Evolutionary conservation across 192 early-diverging fungal genomes (phyloP).

Genomic region (Coemansia sp.): DNA sequence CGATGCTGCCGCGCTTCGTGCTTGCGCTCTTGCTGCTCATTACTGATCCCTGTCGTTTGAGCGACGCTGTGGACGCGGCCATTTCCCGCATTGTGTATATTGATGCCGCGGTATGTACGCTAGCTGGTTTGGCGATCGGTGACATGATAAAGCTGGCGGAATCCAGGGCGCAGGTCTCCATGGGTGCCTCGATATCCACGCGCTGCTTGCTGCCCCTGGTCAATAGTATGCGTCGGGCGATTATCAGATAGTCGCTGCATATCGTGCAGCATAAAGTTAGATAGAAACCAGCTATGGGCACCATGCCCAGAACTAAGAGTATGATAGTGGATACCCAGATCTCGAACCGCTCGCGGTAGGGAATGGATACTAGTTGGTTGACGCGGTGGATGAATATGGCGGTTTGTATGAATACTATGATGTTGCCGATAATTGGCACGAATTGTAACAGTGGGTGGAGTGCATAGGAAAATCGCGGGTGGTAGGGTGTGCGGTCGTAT

Average conservation of each 20-base stretch:
- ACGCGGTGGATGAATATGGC: slow-evolving; percentile 23
- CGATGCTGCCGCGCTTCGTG: slow-evolving; percentile 1
- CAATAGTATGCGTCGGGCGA: slow-evolving; percentile 14
- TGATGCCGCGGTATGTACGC: slow-evolving; percentile 3
- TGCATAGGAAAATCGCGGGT: slow-evolving; percentile 20
- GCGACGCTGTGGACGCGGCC: not conserved
- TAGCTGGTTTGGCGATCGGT: slow-evolving; percentile 8
- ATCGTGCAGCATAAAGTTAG: slow-evolving; percentile 40
- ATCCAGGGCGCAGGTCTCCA: not conserved
- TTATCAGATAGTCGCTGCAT: slow-evolving; percentile 40
- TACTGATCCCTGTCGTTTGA: slow-evolving; percentile 6
- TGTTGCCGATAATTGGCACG: slow-evolving; percentile 43
- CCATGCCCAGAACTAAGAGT: slow-evolving; percentile 46
- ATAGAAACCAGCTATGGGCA: slow-evolving; percentile 34
- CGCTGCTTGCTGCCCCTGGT: not conserved
- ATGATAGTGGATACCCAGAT: slow-evolving; percentile 35
- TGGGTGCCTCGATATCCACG: not conserved
- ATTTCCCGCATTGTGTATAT: slow-evolving; percentile 2
- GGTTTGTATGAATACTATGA: slow-evolving; percentile 45
- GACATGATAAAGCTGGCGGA: slow-evolving; percentile 2
- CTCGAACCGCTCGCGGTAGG: slow-evolving; percentile 26
- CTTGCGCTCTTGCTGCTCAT: slow-evolving; percentile 8
- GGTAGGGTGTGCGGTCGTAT: slow-evolving; percentile 34
- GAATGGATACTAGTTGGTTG: slow-evolving; percentile 23
- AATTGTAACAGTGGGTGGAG: slow-evolving; percentile 36